Conservation (phyloP, 2,329 filamentous ascomycete species). For the Penicillium janthinellum region DNA sequence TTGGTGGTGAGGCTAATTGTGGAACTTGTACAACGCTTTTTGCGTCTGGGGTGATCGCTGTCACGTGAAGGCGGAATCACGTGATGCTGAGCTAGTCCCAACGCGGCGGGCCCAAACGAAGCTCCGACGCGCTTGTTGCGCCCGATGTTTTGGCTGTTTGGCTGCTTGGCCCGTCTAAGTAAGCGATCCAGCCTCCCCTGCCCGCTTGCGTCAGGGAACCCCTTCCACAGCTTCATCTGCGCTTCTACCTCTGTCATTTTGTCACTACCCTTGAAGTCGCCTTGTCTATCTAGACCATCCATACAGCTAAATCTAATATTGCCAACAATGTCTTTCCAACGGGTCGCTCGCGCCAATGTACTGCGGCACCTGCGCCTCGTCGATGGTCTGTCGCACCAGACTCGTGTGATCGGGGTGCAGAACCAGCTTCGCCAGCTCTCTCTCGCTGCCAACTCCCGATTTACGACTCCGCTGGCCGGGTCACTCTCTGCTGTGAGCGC, state of each 20-base stretch:
- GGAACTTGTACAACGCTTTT: constrained; percentile 8
- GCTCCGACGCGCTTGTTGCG: constrained; percentile 20
- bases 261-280: neutral
- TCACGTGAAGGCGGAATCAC: constrained; percentile 14
- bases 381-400: constrained; percentile 27
- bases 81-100: constrained; percentile 19
- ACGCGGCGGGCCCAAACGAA: constrained; percentile 32
- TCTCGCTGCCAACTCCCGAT: constrained; percentile 22
- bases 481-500: constrained; percentile 14
- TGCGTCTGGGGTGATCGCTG: constrained; percentile 18
- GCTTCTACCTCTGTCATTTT: neutral
- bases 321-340: constrained; percentile 34
- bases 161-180: neutral
- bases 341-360: constrained; percentile 34
- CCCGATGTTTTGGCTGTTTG: constrained; percentile 3
- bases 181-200: constrained; percentile 25
- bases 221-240: constrained; percentile 8
- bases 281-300: neutral
- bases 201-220: constrained; percentile 35
- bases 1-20: neutral
- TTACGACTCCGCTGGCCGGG: constrained; percentile 14
- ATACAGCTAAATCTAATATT: neutral
- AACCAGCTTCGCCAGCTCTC: constrained; percentile 32
- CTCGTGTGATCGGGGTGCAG: constrained; percentile 30
- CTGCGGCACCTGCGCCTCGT: constrained; percentile 34